Conservation (phyloP, 306 rosid species). For the Spatholobus suberectus region DNA sequence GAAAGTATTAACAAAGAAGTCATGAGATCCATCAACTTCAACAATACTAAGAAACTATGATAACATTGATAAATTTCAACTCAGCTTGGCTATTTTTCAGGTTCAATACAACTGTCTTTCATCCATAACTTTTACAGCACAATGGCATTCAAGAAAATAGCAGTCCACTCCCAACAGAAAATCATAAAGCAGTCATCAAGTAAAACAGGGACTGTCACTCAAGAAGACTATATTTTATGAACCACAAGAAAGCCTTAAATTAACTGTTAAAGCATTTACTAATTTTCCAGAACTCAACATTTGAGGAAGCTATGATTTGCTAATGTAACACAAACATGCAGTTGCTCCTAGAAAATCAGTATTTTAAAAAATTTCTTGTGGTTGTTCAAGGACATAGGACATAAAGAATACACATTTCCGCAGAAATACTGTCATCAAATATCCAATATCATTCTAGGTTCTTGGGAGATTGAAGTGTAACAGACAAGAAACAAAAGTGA, state of each 20-base stretch:
- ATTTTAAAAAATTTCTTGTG: neutral
- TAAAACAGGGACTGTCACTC: neutral
- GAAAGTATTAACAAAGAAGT: slow-evolving; percentile 4
- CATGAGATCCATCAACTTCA: neutral
- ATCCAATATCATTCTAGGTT: slow-evolving; percentile 5
- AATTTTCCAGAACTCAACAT: neutral
- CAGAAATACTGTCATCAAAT: neutral
- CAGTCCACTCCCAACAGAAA: neutral
- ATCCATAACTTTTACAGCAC: neutral
- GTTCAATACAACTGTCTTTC: neutral
- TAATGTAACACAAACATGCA: neutral
- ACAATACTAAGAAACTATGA: neutral
- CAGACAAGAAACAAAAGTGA: neutral
- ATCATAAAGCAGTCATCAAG: slow-evolving; percentile 9
- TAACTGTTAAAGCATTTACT: neutral
- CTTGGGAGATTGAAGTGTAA: neutral
- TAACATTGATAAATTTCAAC: neutral
- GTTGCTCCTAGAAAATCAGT: neutral
- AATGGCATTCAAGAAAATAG: neutral
- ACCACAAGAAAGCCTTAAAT: neutral
- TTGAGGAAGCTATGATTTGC: slow-evolving; percentile 2
- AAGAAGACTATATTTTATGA: slow-evolving; percentile 11
- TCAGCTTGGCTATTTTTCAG: neutral
- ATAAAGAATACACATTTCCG: neutral
- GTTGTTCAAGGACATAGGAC: neutral